These are phyloP conservation scores for Paragyromitra xinjiangensis DNA, from an alignment of 495 filamentous ascomycete genomes.

Conservation along the genomic window DNA sequence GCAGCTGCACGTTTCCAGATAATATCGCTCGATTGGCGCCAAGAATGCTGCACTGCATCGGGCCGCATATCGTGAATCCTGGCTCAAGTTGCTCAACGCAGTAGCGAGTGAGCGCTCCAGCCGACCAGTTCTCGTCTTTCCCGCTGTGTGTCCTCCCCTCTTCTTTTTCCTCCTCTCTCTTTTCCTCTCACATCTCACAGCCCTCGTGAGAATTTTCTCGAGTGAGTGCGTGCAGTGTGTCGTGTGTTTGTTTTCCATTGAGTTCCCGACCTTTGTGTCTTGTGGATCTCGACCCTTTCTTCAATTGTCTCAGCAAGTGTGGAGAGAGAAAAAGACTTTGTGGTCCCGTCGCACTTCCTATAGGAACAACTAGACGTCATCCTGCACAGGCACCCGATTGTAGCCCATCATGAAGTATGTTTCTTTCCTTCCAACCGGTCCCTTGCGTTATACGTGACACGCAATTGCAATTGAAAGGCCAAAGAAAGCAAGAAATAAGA, in stretches of 20 bases:
- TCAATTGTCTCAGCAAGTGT: constrained; percentile 11
- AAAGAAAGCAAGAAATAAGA: not conserved
- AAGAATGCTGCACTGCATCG: constrained; percentile 44
- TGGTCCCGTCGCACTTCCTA: not conserved
- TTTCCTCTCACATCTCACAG: constrained; percentile 1
- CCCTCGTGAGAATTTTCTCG: constrained; percentile 52
- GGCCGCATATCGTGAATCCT: constrained; percentile 40
- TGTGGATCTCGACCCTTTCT: not conserved
- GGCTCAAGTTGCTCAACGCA: constrained; percentile 20
- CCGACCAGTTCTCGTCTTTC: constrained; percentile 31
- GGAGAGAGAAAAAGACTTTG: constrained; percentile 3
- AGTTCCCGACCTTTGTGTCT: not conserved
- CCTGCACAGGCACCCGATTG: constrained; percentile 1
- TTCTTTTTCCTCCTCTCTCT: constrained; percentile 17
- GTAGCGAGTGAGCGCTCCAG: constrained; percentile 12
- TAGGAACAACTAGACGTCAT: constrained; percentile 21
- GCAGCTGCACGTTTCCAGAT: constrained; percentile 35
- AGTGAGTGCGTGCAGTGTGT: constrained; percentile 25
- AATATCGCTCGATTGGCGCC: constrained; percentile 31
- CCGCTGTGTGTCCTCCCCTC: constrained; percentile 22
- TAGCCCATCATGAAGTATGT: constrained; percentile 53
- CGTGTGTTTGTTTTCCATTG: constrained; percentile 11
- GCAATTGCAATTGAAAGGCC: constrained; percentile 23
- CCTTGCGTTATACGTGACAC: constrained; percentile 22
- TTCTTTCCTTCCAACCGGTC: constrained; percentile 1